A percentile compares a stretch with the other conserved stretches of the same genome.
phyloP scores from a whole-genome alignment of 2,329 filamentous ascomycete species.

The Epichloe bromicola region DNA sequence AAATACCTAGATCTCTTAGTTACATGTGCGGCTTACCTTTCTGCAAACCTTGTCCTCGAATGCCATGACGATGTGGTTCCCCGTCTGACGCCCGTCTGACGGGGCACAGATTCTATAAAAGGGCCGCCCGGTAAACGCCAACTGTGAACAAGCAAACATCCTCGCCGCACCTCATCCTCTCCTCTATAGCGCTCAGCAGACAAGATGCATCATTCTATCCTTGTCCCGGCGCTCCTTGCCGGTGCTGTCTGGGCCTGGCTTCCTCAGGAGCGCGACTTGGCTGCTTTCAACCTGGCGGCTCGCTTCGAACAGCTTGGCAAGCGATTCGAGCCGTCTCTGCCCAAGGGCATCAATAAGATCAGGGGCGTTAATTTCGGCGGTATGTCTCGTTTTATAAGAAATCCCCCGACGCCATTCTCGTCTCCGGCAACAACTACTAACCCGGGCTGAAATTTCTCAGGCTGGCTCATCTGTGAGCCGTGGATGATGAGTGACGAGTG shows the following conservation, averaged over 20 bases:
- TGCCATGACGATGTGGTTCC: not conserved
- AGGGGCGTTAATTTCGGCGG: conserved; percentile 41
- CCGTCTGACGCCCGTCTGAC: no score
- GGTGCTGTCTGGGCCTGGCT: conserved; percentile 15
- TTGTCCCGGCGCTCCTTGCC: conserved; percentile 13
- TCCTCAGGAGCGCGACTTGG: conserved; percentile 18
- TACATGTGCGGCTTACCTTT: no score
- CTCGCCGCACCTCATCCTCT: no score
- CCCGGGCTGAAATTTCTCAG: not conserved
- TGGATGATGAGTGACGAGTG: conserved; percentile 36
- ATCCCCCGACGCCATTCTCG: no score
- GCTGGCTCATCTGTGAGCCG: conserved; percentile 32
- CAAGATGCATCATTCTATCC: conserved; percentile 13
- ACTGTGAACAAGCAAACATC: no score
- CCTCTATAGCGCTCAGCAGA: no score
- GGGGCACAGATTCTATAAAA: not conserved
- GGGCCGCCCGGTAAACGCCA: not conserved
- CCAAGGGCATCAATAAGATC: conserved; percentile 23
- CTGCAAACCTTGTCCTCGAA: not conserved
- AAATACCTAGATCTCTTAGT: not conserved
- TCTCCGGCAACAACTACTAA: not conserved
- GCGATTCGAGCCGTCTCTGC: conserved; percentile 16
- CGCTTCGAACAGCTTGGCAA: conserved; percentile 20
- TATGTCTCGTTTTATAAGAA: conserved; percentile 1
- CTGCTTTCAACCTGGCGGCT: conserved; percentile 20